A percentile compares a stretch with the other conserved stretches of the same genome.
phyloP scores from a whole-genome alignment of 495 filamentous ascomycete genomes.

The Hypomontagnella submonticulosa region DNA sequence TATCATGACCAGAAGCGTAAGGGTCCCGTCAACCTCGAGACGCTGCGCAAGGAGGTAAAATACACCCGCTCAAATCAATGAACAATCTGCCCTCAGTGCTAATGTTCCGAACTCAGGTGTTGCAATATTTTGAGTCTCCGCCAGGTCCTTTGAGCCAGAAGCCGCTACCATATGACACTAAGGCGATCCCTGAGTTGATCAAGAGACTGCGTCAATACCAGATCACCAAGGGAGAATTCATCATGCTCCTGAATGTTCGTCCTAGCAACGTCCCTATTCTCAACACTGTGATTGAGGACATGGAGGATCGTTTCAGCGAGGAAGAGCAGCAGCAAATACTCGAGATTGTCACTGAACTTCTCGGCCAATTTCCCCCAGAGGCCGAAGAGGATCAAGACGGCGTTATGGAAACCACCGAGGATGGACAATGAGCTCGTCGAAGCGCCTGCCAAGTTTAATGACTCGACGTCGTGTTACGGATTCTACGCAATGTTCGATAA shows the following conservation, averaged over 20 bases:
- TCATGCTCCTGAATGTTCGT: slow-evolving; percentile 59
- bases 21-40: slow-evolving; percentile 54
- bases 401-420: slow-evolving; percentile 47
- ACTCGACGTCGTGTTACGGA: not conserved
- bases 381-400: slow-evolving; percentile 40
- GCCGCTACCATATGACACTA: slow-evolving; percentile 50
- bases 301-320: slow-evolving; percentile 57
- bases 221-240: slow-evolving; percentile 58
- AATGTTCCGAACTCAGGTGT: slow-evolving; percentile 40
- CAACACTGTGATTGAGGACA: slow-evolving; percentile 57
- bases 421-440: slow-evolving; percentile 39
- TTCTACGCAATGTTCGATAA: too few species aligned
- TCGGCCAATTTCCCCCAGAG: slow-evolving; percentile 52
- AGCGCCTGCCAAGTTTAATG: too few species aligned
- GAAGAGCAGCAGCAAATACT: slow-evolving; percentile 57
- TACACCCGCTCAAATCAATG: not conserved
- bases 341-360: slow-evolving; percentile 54
- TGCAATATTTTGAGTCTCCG: slow-evolving; percentile 52
- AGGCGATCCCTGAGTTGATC: slow-evolving; percentile 49
- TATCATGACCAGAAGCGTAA: slow-evolving; percentile 54
- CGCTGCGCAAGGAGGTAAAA: slow-evolving; percentile 47
- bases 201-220: slow-evolving; percentile 52
- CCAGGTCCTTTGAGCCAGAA: slow-evolving; percentile 58
- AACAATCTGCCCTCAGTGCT: not conserved
- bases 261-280: slow-evolving; percentile 51